phyloP scores from a whole-genome alignment of 768 basidiomycete species.

The Melanogaster broomeanus region DNA sequence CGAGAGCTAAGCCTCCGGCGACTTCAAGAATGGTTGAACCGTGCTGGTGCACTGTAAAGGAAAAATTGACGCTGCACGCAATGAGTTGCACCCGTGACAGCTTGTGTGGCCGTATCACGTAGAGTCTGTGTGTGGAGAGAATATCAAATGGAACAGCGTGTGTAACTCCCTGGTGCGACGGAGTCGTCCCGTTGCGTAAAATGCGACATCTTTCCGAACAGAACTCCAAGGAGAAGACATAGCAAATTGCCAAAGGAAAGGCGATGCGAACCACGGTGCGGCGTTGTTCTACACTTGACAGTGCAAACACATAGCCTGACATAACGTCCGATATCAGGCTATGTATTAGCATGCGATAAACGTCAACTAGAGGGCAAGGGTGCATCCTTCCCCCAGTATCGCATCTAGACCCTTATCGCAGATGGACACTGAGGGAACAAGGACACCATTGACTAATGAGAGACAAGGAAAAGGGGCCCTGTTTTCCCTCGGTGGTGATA shows the following conservation, averaged over 20 bases:
- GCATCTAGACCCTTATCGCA: slow-evolving; percentile 1
- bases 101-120: not conserved
- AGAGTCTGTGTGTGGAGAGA: not conserved
- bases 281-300: not conserved
- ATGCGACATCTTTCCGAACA: not conserved
- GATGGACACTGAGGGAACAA: not conserved
- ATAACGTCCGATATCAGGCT: not conserved
- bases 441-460: not conserved
- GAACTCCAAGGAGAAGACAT: not conserved
- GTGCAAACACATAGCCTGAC: not conserved
- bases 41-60: not conserved
- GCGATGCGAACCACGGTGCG: not conserved
- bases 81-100: not conserved
- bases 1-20: not conserved
- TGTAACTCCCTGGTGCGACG: not conserved
- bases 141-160: not conserved
- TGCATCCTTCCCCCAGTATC: not conserved
- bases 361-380: not conserved
- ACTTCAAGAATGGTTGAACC: not conserved
- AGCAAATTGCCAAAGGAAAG: not conserved
- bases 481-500: not conserved
- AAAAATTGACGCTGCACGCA: not conserved
- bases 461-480: not conserved
- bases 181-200: not conserved
- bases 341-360: not conserved